A percentile compares a stretch with the other conserved stretches of the same genome.
Evolutionary conservation across 2,329 filamentous ascomycete species (phyloP).

Genomic region (Fusarium bulbicola): DNA sequence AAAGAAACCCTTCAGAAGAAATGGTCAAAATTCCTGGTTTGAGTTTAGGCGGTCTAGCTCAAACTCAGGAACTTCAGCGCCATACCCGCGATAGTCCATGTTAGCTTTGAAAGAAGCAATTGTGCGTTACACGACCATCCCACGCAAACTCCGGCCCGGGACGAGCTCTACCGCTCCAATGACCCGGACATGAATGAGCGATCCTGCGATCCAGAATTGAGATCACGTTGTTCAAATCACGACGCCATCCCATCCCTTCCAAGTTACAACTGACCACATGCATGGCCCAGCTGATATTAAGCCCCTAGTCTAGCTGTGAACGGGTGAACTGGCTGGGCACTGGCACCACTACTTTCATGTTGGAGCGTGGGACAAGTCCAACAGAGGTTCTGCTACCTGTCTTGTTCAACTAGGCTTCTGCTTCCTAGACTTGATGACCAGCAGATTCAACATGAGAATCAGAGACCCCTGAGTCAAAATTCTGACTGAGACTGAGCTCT

Average conservation of each 20-base stretch:
- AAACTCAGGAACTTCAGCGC: neutral
- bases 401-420: constrained; percentile 4
- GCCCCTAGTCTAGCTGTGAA: neutral
- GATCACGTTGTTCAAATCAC: constrained; percentile 30
- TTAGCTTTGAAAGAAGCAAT: neutral
- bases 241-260: constrained; percentile 10
- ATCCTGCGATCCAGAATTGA: neutral
- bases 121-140: neutral
- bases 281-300: constrained; percentile 14
- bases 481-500: neutral
- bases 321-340: neutral
- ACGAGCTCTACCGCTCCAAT: constrained; percentile 16
- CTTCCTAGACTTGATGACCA: constrained; percentile 1
- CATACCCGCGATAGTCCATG: constrained; percentile 1
- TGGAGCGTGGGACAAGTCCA: constrained; percentile 5
- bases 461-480: constrained; percentile 22
- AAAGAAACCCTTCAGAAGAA: neutral
- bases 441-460: neutral
- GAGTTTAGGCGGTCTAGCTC: neutral
- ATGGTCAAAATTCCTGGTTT: neutral
- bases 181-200: neutral
- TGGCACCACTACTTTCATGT: neutral
- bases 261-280: constrained; percentile 32
- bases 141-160: constrained; percentile 6
- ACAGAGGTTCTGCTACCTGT: neutral